Conservation (phyloP, 805 yeast species). For the Priceomyces haplophilus region DNA sequence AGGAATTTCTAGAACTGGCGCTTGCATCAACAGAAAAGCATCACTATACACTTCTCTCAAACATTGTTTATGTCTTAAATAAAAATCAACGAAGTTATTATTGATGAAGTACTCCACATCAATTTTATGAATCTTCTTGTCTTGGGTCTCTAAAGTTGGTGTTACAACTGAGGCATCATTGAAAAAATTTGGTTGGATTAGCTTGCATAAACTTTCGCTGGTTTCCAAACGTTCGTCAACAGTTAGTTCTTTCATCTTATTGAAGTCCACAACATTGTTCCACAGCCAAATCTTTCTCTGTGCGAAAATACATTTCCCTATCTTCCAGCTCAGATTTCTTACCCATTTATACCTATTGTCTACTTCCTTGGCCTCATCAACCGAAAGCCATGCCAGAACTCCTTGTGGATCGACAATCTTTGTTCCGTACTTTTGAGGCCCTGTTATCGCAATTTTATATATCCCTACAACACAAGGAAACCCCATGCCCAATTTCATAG, state of each 20-base stretch:
- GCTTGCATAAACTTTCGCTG: slow-evolving; percentile 18
- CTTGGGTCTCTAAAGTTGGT: slow-evolving; percentile 24
- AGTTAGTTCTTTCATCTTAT: slow-evolving; percentile 15
- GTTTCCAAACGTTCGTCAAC: slow-evolving; percentile 28
- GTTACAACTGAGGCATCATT: slow-evolving; percentile 29
- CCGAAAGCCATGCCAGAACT: slow-evolving; percentile 61
- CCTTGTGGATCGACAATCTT: slow-evolving; percentile 65
- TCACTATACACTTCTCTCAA: slow-evolving; percentile 46
- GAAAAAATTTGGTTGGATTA: slow-evolving; percentile 31
- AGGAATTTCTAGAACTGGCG: slow-evolving; percentile 78
- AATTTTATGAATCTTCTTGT: slow-evolving; percentile 18
- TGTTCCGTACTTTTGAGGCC: slow-evolving; percentile 66
- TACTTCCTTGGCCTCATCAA: slow-evolving; percentile 36
- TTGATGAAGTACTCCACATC: slow-evolving; percentile 60
- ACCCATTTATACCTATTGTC: slow-evolving; percentile 72
- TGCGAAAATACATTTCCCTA: slow-evolving; percentile 80
- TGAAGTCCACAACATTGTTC: slow-evolving; percentile 20
- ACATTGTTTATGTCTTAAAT: slow-evolving; percentile 45
- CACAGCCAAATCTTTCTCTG: slow-evolving; percentile 75
- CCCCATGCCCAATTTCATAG: slow-evolving; percentile 78
- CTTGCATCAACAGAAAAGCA: slow-evolving; percentile 64
- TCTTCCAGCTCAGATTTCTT: slow-evolving; percentile 60
- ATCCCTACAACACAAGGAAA: slow-evolving; percentile 61
- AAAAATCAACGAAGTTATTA: slow-evolving; percentile 61
- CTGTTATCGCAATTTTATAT: slow-evolving; percentile 69